These are phyloP conservation scores for Tilletiopsis washingtonensis DNA, from an alignment of 1,284 basidiomycete species.

Conservation along the genomic window DNA sequence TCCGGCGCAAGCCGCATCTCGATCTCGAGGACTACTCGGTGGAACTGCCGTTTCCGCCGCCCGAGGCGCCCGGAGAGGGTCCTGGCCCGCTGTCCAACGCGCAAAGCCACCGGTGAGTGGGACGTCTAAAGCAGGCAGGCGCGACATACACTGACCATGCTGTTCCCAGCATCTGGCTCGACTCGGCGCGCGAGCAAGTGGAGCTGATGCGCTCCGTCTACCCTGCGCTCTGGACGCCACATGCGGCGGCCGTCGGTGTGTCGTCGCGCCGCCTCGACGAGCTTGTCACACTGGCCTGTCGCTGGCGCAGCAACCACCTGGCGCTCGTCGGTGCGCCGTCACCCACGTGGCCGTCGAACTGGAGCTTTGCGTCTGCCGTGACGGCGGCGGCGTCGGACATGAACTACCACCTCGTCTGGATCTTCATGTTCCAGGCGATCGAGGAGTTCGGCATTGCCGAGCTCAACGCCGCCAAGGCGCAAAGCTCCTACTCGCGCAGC, in stretches of 20 bases:
- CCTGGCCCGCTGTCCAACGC: background rate
- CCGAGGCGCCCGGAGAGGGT: background rate
- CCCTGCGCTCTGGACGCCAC: conserved; percentile 66
- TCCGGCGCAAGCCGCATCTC: conserved; percentile 59
- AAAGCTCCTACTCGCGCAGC: no score
- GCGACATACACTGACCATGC: no score
- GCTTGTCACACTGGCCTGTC: conserved; percentile 58
- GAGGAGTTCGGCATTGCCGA: conserved; percentile 66
- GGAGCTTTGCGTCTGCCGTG: conserved; percentile 80
- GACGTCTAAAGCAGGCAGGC: no score
- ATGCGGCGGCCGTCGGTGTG: conserved; percentile 66
- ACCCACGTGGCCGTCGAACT: conserved; percentile 63
- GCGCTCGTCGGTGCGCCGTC: conserved; percentile 68
- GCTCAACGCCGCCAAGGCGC: no score
- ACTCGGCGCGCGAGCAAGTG: conserved; percentile 12
- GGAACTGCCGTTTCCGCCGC: conserved; percentile 8
- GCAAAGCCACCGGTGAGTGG: background rate
- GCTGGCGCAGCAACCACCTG: conserved; percentile 71
- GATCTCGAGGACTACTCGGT: conserved; percentile 43
- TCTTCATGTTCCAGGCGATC: conserved; percentile 51
- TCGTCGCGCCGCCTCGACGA: conserved; percentile 58
- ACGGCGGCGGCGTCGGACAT: conserved; percentile 73
- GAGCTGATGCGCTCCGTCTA: conserved; percentile 70
- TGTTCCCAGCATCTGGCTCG: conserved; percentile 2
- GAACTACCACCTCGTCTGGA: conserved; percentile 79